Conservation (phyloP, 1,139 yeast species). For the Magnusiomyces suaveolens region DNA sequence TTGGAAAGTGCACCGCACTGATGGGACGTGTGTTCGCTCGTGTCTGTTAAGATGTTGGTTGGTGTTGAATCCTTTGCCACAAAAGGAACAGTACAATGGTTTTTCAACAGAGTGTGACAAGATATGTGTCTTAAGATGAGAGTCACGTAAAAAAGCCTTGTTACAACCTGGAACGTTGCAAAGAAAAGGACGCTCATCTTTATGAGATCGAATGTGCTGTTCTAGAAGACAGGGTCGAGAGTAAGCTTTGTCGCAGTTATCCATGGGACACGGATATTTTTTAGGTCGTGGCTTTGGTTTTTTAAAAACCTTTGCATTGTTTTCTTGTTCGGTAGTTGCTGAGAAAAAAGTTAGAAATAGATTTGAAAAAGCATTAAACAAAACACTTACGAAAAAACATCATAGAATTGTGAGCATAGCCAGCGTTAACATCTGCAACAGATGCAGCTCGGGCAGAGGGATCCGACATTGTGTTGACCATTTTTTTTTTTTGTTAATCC, state of each 20-base stretch:
- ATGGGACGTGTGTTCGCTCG: constrained; percentile 63
- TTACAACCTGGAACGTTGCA: constrained; percentile 51
- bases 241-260: constrained; percentile 66
- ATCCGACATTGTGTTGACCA: background rate
- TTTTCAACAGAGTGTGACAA: constrained; percentile 49
- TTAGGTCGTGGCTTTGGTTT: constrained; percentile 40
- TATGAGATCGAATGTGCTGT: constrained; percentile 67
- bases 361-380: too few relatives aligned
- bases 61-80: constrained; percentile 79
- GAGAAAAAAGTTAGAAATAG: too few relatives aligned
- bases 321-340: constrained; percentile 5
- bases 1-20: constrained; percentile 51
- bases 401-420: too few relatives aligned
- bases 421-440: background rate
- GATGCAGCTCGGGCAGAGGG: too few relatives aligned
- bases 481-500: background rate
- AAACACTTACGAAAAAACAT: constrained; percentile 4
- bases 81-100: constrained; percentile 64
- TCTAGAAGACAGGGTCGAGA: constrained; percentile 72
- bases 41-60: constrained; percentile 78
- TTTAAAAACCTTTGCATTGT: constrained; percentile 4
- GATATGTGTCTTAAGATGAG: constrained; percentile 69
- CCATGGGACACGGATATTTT: constrained; percentile 48
- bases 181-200: constrained; percentile 65
- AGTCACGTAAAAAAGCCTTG: constrained; percentile 59